A percentile compares a stretch with the other conserved stretches of the same genome.
Conservation (phyloP, 2,329 filamentous ascomycete species). For the Lizonia empirigonia region DNA sequence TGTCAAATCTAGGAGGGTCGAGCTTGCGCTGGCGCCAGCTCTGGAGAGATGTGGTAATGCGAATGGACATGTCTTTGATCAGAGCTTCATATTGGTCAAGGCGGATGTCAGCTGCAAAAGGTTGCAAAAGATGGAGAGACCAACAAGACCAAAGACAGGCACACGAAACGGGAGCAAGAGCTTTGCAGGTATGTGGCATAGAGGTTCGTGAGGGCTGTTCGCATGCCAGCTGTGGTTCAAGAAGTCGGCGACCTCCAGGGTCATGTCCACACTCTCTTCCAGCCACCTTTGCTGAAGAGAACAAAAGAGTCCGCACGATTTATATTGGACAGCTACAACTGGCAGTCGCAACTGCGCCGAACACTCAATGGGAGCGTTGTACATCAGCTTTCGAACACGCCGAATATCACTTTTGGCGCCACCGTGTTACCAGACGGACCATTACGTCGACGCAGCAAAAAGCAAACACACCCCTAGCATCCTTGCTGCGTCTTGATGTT, state of each 20-base stretch:
- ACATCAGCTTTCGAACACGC: background rate
- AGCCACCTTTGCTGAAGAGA: background rate
- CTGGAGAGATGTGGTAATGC: constrained; percentile 47
- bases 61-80: constrained; percentile 46
- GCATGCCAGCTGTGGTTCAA: background rate
- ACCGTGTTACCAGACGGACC: constrained; percentile 12
- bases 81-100: constrained; percentile 46
- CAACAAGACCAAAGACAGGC: constrained; percentile 19
- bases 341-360: background rate
- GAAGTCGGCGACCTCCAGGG: constrained; percentile 3
- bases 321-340: background rate
- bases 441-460: background rate
- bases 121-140: constrained; percentile 32
- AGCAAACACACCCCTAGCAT: background rate
- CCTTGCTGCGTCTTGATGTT: background rate
- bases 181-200: constrained; percentile 25
- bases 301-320: background rate
- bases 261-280: background rate
- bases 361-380: background rate
- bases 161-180: constrained; percentile 17
- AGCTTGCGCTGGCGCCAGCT: constrained; percentile 45
- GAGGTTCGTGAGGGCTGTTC: background rate
- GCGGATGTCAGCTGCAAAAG: constrained; percentile 47
- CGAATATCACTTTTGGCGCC: constrained; percentile 7
- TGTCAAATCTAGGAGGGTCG: constrained; percentile 33